Conservation (phyloP, 2,329 filamentous ascomycete genomes). For the Epichloe scottii region DNA sequence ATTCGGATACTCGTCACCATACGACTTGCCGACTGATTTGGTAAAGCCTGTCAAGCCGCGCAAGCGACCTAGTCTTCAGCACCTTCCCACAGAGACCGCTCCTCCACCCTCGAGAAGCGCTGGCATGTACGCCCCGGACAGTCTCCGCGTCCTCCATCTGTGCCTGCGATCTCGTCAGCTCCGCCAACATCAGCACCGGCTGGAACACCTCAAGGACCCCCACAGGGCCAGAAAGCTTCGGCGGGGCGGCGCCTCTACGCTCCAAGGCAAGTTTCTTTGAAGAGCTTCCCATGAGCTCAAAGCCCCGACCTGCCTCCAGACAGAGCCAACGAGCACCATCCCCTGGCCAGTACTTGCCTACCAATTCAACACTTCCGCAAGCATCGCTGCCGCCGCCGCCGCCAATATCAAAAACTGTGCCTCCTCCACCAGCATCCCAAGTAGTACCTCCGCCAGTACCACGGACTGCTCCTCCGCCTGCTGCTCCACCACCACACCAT, state of each 20-base stretch:
- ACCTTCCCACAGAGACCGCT: constrained; percentile 30
- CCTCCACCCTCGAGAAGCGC: constrained; percentile 48
- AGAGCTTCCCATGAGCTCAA: constrained; percentile 54
- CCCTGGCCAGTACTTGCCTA: constrained; percentile 17
- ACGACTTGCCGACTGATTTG: constrained; percentile 87
- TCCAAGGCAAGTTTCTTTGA: constrained; percentile 58
- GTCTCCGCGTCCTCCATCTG: constrained; percentile 10
- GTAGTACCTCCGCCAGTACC: constrained; percentile 9
- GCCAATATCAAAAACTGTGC: constrained; percentile 16
- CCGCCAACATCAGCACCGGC: not conserved
- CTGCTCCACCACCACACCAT: constrained; percentile 13
- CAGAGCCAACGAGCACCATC: constrained; percentile 33
- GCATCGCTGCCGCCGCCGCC: constrained; percentile 17
- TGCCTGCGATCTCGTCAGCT: constrained; percentile 10
- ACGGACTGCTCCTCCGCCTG: constrained; percentile 7
- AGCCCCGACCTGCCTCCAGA: constrained; percentile 47
- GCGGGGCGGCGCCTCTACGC: constrained; percentile 21
- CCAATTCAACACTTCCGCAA: not conserved
- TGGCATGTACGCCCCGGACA: constrained; percentile 35
- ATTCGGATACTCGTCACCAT: constrained; percentile 85
- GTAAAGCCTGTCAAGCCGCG: constrained; percentile 46
- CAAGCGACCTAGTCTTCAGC: constrained; percentile 49
- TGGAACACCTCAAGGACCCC: constrained; percentile 18
- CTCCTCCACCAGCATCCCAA: constrained; percentile 12
- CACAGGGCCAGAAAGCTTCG: constrained; percentile 21